phyloP scores from a whole-genome alignment of 2,329 filamentous ascomycete species.

The Drechslerella coelobrocha region DNA sequence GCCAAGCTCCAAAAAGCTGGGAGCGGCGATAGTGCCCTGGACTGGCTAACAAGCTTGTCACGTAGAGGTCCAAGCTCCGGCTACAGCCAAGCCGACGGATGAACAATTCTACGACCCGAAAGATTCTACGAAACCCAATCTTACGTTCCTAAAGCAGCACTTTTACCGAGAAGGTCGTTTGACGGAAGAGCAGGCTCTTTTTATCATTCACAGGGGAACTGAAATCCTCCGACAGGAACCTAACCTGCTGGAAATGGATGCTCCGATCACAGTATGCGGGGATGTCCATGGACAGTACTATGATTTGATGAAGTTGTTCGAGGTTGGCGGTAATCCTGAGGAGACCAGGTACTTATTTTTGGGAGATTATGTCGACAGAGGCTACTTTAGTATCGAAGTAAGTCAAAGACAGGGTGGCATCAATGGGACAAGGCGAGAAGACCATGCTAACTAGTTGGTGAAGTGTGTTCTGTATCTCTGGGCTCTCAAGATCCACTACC shows the following conservation, averaged over 20 bases:
- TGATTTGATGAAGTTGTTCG: constrained; percentile 98
- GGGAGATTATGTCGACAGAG: constrained; percentile 96
- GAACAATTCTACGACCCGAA: constrained; percentile 92
- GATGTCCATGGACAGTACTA: constrained; percentile 99
- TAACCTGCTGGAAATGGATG: constrained; percentile 98
- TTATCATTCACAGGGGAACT: constrained; percentile 87
- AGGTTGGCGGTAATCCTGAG: constrained; percentile 93
- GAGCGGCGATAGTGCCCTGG: no score
- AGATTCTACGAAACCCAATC: constrained; percentile 84
- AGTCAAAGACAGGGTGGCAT: constrained; percentile 49
- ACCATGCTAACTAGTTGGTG: constrained; percentile 56
- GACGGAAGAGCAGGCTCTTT: constrained; percentile 95
- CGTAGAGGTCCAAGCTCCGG: constrained; percentile 94
- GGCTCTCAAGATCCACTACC: constrained; percentile 99
- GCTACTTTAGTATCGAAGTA: constrained; percentile 97
- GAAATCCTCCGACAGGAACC: constrained; percentile 88
- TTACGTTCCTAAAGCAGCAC: constrained; percentile 95
- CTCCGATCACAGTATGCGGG: constrained; percentile 96
- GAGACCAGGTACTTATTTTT: constrained; percentile 97
- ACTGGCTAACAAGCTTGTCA: constrained; percentile 50
- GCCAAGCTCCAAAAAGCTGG: constrained; percentile 22
- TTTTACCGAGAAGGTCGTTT: constrained; percentile 97
- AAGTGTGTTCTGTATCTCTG: constrained; percentile 95
- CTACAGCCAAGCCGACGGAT: constrained; percentile 88
- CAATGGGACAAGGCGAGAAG: neutral